Base-by-base conservation (phyloP, 257 asterid species). In the Scutellaria barbata region DNA sequence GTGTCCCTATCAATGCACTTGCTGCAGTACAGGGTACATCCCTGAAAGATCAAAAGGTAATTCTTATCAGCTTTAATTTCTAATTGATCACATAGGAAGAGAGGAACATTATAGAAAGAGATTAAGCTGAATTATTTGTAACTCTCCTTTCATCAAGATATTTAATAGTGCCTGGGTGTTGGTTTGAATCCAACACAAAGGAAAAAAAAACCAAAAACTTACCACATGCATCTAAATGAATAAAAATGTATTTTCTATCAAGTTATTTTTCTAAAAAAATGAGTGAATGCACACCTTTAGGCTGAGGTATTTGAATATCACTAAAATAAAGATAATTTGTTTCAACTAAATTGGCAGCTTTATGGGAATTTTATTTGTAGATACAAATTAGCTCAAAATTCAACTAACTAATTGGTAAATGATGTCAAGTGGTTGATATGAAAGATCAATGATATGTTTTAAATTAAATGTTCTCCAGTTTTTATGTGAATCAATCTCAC, bases 31-130 rank as follows among this genome's bases (percentile, higher is more conserved):
- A 65, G 57, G 83, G 83, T 63, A 79, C 83, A 85, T n/a, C n/a
- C n/a, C n/a, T n/a, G n/a, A n/a, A 88, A 86, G 87, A 91, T 84
- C 96, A 89, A 77, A 89, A 91, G 96, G 99, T 79, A 71, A 85
- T 69, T 57, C 66, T 42, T 50, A n/a, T n/a, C n/a, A n/a, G n/a
- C n/a, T n/a, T n/a, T n/a, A n/a, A n/a, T n/a, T n/a, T n/a, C n/a
- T n/a, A 45, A 17, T 35, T 45, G 30, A 22, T 18, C 8, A 61
- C n/a, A 3, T 25, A 7, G 33, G 37, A 54, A 72, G 51, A 61
- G 17, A 22, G 1, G 52, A 16, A 25, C 7, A 25, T 41, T 14
- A 47, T 47, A 51, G 13, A 17, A 58, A 10, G 43, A 22, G 50
- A 16, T 42, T 52, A 30, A 63, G 43, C 57, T n/a, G 20, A 16